Base-by-base conservation (phyloP, 306 rosid genomes). In the Sophora flavescens region DNA sequence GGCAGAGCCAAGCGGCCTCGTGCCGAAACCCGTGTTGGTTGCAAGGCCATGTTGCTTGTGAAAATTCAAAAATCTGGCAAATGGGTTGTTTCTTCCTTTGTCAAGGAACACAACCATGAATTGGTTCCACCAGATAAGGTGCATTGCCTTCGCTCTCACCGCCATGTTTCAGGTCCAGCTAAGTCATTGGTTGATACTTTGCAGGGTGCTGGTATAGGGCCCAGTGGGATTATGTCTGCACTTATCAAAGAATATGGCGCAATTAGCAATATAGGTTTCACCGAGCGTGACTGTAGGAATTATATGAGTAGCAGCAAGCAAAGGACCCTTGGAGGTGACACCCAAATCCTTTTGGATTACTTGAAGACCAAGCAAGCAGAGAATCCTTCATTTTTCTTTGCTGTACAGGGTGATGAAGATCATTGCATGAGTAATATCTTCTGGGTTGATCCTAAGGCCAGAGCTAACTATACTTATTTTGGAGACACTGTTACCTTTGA, bases 11-110 rank as follows among this genome's bases (percentile, higher is more conserved):
- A 84, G 82, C 78, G 87, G 51, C 82, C 84, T 32, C 87, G 87
- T 48, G 84, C 85, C 0, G 91, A 84, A 64, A 84, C 79, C 6
- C 83, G 83, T 1, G 83, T 80, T 35, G 83, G 83, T 32, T 80
- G 83, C 74, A 80, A 80, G 79, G 88, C 91, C 63, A 74, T 73
- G 84, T 64, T 87, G 84, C 84, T 80, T 45, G 88, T 87, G 48
- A 87, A 87, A 71, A 75, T 87, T 53, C 87, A 82, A 60, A 82
- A 77, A 58, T 77, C 84, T 74, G 84, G 84, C 44, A 72, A 75
- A 64, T 80, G 83, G 83, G 47, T 72, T 65, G 83, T 72, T 66
- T 48, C 78, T 64, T 64, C 79, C 10, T 72, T 80, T 56, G 75
- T 80, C 75, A 72, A 65, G 75, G 83, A 80, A 36, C 83, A 80